Conservation (phyloP, 768 basidiomycete genomes). For the Pleurotus sapidus region DNA sequence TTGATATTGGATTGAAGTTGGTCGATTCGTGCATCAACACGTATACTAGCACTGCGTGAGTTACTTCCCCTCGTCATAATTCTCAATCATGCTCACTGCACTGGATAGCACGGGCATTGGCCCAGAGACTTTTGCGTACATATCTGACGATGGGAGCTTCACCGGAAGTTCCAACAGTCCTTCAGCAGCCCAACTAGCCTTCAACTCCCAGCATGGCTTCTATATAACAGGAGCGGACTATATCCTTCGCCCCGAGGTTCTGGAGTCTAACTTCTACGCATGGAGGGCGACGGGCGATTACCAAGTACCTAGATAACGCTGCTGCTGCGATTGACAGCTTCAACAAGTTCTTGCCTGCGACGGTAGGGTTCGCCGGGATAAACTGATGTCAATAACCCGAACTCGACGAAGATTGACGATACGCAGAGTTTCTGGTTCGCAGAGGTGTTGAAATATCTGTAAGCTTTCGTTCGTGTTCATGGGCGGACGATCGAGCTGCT, state of each 20-base stretch:
- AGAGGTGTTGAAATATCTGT: slow-evolving; percentile 78
- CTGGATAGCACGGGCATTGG: slow-evolving; percentile 69
- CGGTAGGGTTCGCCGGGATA: slow-evolving; percentile 55
- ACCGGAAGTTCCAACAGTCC: slow-evolving; percentile 42
- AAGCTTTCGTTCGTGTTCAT: slow-evolving; percentile 10
- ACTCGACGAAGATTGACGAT: slow-evolving; percentile 48
- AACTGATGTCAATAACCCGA: slow-evolving; percentile 49
- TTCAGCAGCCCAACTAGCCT: slow-evolving; percentile 35
- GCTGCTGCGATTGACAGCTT: slow-evolving; percentile 56
- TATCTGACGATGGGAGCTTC: slow-evolving; percentile 59
- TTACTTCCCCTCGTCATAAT: background rate
- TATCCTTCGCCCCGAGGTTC: slow-evolving; percentile 71
- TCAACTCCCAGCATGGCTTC: slow-evolving; percentile 62
- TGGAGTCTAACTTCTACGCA: slow-evolving; percentile 81
- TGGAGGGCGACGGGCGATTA: slow-evolving; percentile 68
- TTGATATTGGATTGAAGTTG: slow-evolving; percentile 56
- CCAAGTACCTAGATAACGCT: slow-evolving; percentile 66
- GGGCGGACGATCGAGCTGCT: background rate
- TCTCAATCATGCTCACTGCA: background rate
- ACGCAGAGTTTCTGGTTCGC: slow-evolving; percentile 73
- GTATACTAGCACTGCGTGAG: slow-evolving; percentile 67
- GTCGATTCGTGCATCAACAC: slow-evolving; percentile 82
- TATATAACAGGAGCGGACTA: slow-evolving; percentile 57
- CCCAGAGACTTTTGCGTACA: slow-evolving; percentile 66
- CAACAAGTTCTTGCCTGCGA: slow-evolving; percentile 45